These are phyloP conservation scores for Leishmania lainsoni DNA, from an alignment of 208 protist species.

Conservation along the genomic window DNA sequence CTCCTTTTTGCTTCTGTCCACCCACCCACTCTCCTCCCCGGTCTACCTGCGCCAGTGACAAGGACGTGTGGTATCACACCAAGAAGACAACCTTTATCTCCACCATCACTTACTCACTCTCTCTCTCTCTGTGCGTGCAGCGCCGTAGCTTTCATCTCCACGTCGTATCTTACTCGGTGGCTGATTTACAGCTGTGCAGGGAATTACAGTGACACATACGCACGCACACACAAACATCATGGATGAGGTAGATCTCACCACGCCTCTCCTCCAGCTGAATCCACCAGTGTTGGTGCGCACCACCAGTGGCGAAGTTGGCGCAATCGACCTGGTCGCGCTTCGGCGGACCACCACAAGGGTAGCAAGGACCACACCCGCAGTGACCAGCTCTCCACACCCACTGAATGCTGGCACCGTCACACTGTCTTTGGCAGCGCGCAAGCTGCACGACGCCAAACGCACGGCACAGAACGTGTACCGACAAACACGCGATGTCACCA, in stretches of 20 bases:
- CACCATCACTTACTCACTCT: neutral
- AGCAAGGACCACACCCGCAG: neutral
- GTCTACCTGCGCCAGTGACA: neutral
- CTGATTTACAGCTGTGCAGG: neutral
- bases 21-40: neutral
- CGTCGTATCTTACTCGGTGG: neutral
- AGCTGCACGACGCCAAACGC: constrained; percentile 32
- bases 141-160: neutral
- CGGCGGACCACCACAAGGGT: neutral
- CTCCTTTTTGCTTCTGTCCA: neutral
- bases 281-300: constrained; percentile 33
- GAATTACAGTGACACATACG: neutral
- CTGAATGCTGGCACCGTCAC: neutral
- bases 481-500: constrained; percentile 5
- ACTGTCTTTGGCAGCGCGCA: constrained; percentile 23
- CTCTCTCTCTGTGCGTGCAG: neutral
- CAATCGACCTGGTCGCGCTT: constrained; percentile 16
- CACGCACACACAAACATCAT: neutral
- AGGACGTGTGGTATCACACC: neutral
- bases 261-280: constrained; percentile 32
- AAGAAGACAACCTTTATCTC: too few species aligned
- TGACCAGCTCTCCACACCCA: neutral
- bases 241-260: constrained; percentile 9
- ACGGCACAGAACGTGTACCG: constrained; percentile 20
- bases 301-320: constrained; percentile 4